Evolutionary conservation across 352 stramenopile species (phyloP).

Genomic region (Phytopythium sindhum): DNA sequence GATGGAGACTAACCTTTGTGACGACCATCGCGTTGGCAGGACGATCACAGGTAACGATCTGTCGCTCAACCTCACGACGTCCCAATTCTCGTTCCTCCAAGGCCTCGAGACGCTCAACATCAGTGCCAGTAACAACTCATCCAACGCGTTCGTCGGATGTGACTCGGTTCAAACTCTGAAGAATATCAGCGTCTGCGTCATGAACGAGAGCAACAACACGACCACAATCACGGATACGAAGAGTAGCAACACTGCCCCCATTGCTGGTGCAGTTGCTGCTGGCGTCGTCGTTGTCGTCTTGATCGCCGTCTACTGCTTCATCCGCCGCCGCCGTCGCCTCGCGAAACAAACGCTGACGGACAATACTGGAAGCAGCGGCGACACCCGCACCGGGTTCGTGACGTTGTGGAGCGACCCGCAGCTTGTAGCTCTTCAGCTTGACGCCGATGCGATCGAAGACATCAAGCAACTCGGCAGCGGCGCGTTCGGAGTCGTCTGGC

Average conservation of each 20-base stretch:
- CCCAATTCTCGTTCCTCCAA: slow-evolving; percentile 18
- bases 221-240: not conserved
- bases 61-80: slow-evolving; percentile 7
- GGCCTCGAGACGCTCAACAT: slow-evolving; percentile 16
- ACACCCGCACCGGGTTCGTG: slow-evolving; percentile 15
- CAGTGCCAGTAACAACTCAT: slow-evolving; percentile 1
- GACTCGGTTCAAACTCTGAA: not conserved
- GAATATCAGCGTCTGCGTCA: not conserved
- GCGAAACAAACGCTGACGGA: slow-evolving; percentile 7
- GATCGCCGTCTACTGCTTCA: slow-evolving; percentile 12
- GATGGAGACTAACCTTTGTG: not conserved
- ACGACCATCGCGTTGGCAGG: not conserved
- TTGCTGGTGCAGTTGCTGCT: slow-evolving; percentile 12
- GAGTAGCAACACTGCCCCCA: slow-evolving; percentile 14
- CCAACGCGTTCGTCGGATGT: slow-evolving; percentile 9
- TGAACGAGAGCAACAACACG: not conserved
- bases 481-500: slow-evolving; percentile 26
- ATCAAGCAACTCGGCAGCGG: slow-evolving; percentile 22
- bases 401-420: slow-evolving; percentile 19
- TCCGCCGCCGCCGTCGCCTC: slow-evolving; percentile 3
- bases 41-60: slow-evolving; percentile 10
- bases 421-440: slow-evolving; percentile 17
- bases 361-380: slow-evolving; percentile 12
- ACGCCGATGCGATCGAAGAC: slow-evolving; percentile 19
- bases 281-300: slow-evolving; percentile 14